Evolutionary conservation across 495 filamentous ascomycete species (phyloP).

Genomic region (Penicillium paxilli): DNA sequence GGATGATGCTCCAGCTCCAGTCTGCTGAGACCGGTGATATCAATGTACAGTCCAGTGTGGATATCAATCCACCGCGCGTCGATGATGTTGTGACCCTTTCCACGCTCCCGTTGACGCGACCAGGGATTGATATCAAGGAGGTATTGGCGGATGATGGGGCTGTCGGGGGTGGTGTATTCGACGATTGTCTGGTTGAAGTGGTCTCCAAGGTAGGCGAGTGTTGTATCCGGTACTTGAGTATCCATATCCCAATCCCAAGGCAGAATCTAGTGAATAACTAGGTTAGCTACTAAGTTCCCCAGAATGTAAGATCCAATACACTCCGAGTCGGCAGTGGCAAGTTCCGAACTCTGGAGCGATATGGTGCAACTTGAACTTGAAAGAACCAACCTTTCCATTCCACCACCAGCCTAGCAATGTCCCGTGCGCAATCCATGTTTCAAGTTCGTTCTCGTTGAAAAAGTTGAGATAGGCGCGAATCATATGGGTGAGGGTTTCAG

Average conservation of each 20-base stretch:
- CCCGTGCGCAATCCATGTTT: slow-evolving; percentile 88
- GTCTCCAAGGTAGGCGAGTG: slow-evolving; percentile 60
- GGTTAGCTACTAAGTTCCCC: background rate
- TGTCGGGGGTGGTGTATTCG: slow-evolving; percentile 47
- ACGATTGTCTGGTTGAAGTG: slow-evolving; percentile 66
- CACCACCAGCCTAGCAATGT: slow-evolving; percentile 91
- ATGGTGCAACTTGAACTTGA: background rate
- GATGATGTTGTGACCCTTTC: slow-evolving; percentile 75
- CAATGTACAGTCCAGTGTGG: slow-evolving; percentile 76
- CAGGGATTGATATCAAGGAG: slow-evolving; percentile 80
- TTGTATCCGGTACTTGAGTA: slow-evolving; percentile 68
- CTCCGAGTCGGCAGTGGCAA: no score
- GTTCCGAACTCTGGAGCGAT: background rate
- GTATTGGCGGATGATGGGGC: slow-evolving; percentile 52
- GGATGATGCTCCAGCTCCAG: slow-evolving; percentile 58
- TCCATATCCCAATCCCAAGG: slow-evolving; percentile 93
- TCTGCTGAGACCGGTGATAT: slow-evolving; percentile 80
- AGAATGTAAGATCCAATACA: background rate
- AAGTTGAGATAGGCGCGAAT: slow-evolving; percentile 72
- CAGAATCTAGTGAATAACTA: slow-evolving; percentile 50
- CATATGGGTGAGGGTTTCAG: slow-evolving; percentile 63
- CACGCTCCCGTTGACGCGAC: slow-evolving; percentile 55
- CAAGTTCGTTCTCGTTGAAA: slow-evolving; percentile 60
- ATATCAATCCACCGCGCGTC: slow-evolving; percentile 85
- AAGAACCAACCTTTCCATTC: slow-evolving; percentile 62